A percentile compares a stretch with the other conserved stretches of the same genome.
Evolutionary conservation across 106 monocot species (phyloP).

Genomic region (Posidonia australis): DNA sequence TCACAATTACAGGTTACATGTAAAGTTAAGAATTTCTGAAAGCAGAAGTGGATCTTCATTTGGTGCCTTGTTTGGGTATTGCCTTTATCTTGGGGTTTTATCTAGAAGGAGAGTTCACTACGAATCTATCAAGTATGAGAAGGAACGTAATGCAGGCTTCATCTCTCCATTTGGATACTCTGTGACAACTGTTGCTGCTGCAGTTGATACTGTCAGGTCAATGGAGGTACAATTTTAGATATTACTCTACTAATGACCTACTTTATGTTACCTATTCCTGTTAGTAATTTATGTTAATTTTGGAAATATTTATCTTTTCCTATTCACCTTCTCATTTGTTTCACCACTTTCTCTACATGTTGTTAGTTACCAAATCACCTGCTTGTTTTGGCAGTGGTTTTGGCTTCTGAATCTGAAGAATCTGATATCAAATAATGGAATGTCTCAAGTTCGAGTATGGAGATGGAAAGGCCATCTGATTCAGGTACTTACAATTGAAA

Average conservation of each 20-base stretch:
- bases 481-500: conserved; percentile 38
- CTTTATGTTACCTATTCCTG: not conserved
- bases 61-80: conserved; percentile 51
- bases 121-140: conserved; percentile 92
- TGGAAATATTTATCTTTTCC: not conserved
- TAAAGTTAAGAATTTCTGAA: conserved; percentile 63
- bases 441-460: conserved; percentile 56
- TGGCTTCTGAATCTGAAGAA: conserved; percentile 61
- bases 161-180: conserved; percentile 97
- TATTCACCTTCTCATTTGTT: not conserved
- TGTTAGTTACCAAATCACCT: no score
- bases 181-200: conserved; percentile 57
- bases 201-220: conserved; percentile 67
- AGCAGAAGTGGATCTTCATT: conserved; percentile 66
- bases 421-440: conserved; percentile 38
- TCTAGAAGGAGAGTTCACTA: conserved; percentile 76
- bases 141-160: conserved; percentile 91
- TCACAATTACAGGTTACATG: conserved; percentile 46
- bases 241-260: not conserved
- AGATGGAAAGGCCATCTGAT: conserved; percentile 84
- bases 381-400: conserved; percentile 76
- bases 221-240: conserved; percentile 57
- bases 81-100: conserved; percentile 63
- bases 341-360: not conserved
- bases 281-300: not conserved